Evolutionary conservation across 805 yeast genomes (phyloP).

Genomic region (Debaryomyces hansenii): DNA sequence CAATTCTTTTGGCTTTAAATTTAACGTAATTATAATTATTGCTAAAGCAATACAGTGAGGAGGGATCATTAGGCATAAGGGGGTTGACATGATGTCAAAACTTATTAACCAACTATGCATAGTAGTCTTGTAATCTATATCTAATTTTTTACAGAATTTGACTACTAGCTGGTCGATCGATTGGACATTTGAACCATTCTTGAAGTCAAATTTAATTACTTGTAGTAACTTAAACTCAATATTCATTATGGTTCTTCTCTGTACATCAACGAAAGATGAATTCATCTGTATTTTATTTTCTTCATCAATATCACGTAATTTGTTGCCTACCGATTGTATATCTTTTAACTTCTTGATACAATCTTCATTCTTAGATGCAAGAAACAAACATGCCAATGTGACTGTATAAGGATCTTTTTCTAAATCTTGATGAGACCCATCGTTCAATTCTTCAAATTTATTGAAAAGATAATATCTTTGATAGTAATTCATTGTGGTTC

Average conservation of each 20-base stretch:
- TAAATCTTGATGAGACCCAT: constrained; percentile 27
- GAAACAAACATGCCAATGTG: constrained; percentile 66
- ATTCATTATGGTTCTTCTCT: constrained; percentile 54
- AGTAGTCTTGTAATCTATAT: constrained; percentile 47
- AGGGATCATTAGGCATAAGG: constrained; percentile 66
- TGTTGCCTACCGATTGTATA: constrained; percentile 52
- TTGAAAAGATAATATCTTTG: constrained; percentile 72
- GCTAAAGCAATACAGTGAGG: constrained; percentile 76
- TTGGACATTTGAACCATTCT: constrained; percentile 50
- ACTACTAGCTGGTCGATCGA: constrained; percentile 64
- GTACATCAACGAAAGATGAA: constrained; percentile 43
- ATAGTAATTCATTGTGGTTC: constrained; percentile 68
- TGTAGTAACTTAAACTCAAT: constrained; percentile 76
- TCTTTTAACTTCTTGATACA: constrained; percentile 75
- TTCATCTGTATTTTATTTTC: constrained; percentile 21
- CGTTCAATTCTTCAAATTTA: constrained; percentile 44
- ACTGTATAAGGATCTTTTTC: constrained; percentile 54
- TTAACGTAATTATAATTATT: constrained; percentile 58
- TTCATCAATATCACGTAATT: constrained; percentile 34
- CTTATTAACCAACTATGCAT: constrained; percentile 70
- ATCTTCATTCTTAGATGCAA: constrained; percentile 80
- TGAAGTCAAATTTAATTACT: constrained; percentile 75
- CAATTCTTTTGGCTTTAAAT: constrained; percentile 40
- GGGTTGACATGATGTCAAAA: constrained; percentile 73
- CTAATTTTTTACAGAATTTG: constrained; percentile 54